Evolutionary conservation across 306 rosid genomes (phyloP).

Genomic region (Parietaria judaica): DNA sequence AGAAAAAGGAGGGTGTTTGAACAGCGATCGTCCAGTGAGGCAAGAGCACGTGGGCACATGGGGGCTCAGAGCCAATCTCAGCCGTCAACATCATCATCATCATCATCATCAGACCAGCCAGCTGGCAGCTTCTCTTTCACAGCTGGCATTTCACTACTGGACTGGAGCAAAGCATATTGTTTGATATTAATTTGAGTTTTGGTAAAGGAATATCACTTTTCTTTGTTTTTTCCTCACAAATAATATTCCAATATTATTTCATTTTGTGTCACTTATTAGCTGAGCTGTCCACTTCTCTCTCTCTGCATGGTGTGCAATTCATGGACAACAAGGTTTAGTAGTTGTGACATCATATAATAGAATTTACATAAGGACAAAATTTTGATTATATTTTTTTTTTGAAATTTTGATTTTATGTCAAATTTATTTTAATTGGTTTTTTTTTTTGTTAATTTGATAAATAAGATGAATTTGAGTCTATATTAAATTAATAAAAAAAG

Average conservation of each 20-base stretch:
- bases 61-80: constrained; percentile 1
- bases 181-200: not conserved
- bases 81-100: constrained; percentile 30
- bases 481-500: too few relatives aligned
- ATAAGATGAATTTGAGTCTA: too few relatives aligned
- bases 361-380: too few relatives aligned
- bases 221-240: not conserved
- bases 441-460: too few relatives aligned
- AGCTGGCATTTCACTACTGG: constrained; percentile 34
- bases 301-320: too few relatives aligned
- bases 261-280: constrained; percentile 12
- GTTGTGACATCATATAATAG: too few relatives aligned
- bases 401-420: too few relatives aligned
- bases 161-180: constrained; percentile 25
- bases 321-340: too few relatives aligned
- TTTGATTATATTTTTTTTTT: too few relatives aligned
- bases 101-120: not conserved
- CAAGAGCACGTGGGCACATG: constrained; percentile 43
- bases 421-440: too few relatives aligned
- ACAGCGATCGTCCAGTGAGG: not conserved
- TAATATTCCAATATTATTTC: not conserved
- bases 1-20: not conserved
- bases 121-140: constrained; percentile 18
- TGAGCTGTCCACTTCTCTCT: constrained; percentile 9
- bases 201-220: not conserved